Conservation (phyloP, 208 protist species). For the Leishmania turanica region DNA sequence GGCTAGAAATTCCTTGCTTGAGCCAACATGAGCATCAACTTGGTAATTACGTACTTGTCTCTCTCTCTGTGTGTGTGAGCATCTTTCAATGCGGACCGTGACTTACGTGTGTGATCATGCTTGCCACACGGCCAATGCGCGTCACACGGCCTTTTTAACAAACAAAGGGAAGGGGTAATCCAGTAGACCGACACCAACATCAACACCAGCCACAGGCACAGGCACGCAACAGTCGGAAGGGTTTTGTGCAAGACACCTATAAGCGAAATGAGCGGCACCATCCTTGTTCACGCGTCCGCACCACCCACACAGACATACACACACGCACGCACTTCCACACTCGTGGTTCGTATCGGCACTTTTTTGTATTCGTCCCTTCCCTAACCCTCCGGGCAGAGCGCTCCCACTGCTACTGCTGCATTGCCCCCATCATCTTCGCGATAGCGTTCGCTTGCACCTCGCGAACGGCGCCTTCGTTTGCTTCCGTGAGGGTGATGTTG, state of each 20-base stretch:
- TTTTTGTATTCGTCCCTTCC: neutral
- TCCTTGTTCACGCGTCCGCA: neutral
- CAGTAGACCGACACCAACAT: neutral
- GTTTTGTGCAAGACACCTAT: neutral
- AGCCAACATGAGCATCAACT: neutral
- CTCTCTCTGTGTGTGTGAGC: neutral
- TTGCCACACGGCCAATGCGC: neutral
- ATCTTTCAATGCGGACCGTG: neutral
- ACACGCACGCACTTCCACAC: neutral
- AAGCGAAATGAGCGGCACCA: neutral
- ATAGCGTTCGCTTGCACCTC: slow-evolving; percentile 70
- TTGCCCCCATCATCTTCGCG: slow-evolving; percentile 53
- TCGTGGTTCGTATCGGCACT: neutral
- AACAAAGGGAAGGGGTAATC: neutral
- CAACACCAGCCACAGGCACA: neutral
- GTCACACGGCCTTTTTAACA: neutral
- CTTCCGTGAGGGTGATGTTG: slow-evolving; percentile 37
- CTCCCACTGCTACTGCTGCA: slow-evolving; percentile 46
- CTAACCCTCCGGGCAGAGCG: neutral
- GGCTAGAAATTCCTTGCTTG: neutral
- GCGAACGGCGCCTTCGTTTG: slow-evolving; percentile 53
- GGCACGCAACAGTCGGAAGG: neutral
- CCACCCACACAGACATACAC: neutral
- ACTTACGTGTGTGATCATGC: neutral
- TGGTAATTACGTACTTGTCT: neutral